Evolutionary conservation across 768 basidiomycete species (phyloP).

Genomic region (Russula earlei): DNA sequence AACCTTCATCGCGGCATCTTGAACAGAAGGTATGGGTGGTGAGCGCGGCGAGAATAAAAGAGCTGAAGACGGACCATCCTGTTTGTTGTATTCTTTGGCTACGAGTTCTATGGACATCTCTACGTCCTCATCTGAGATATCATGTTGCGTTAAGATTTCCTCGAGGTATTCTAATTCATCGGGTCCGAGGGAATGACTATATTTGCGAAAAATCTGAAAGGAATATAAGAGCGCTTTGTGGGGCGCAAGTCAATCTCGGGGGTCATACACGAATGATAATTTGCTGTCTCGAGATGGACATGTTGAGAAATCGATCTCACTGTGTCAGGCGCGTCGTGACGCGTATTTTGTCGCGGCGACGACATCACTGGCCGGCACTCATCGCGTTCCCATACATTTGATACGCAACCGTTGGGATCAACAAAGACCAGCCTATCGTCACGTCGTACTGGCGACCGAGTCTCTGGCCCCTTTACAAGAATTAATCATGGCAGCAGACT

Average conservation of each 20-base stretch:
- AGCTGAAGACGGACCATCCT: slow-evolving; percentile 51
- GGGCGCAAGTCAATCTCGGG: not conserved
- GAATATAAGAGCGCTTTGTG: not conserved
- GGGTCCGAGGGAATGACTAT: slow-evolving; percentile 78
- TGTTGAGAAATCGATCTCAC: not conserved
- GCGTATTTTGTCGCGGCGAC: slow-evolving; percentile 6
- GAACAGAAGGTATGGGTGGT: not conserved
- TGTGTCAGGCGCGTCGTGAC: slow-evolving; percentile 12
- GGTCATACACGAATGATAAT: slow-evolving; percentile 16
- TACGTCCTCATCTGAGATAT: slow-evolving; percentile 58
- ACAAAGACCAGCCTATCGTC: no score
- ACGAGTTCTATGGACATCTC: slow-evolving; percentile 71
- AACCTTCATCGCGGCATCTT: slow-evolving; percentile 80
- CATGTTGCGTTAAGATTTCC: slow-evolving; percentile 58
- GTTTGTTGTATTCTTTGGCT: slow-evolving; percentile 81
- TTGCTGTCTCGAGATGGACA: slow-evolving; percentile 18
- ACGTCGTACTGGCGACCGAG: no score
- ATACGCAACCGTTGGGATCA: no score
- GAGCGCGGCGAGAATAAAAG: not conserved
- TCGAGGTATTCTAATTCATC: slow-evolving; percentile 67
- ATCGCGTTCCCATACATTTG: no score
- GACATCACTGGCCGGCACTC: no score
- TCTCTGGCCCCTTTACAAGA: no score
- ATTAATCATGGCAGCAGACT: no score
- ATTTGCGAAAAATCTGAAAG: slow-evolving; percentile 72